Conservation (phyloP, 2,329 filamentous ascomycete species). For the Ceratocystis harringtonii region DNA sequence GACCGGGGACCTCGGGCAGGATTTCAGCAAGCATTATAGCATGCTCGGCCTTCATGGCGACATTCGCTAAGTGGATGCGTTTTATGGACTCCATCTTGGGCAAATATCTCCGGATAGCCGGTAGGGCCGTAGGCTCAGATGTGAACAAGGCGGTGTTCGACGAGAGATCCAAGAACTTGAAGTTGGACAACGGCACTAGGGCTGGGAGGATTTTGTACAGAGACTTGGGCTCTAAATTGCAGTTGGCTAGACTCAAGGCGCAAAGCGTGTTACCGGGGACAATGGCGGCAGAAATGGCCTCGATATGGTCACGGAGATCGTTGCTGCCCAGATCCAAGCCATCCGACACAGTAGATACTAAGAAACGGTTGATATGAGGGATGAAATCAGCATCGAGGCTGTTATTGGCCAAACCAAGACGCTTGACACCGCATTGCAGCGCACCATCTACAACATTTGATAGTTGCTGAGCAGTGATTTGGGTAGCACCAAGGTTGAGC, state of each 20-base stretch:
- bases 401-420: conserved; percentile 74
- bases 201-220: conserved; percentile 62
- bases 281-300: conserved; percentile 45
- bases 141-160: conserved; percentile 75
- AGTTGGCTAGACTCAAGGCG: conserved; percentile 73
- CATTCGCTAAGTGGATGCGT: conserved; percentile 73
- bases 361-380: conserved; percentile 58
- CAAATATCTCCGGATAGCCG: conserved; percentile 61
- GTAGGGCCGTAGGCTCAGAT: conserved; percentile 55
- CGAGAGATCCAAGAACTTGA: conserved; percentile 83
- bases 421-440: conserved; percentile 59
- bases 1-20: conserved; percentile 61
- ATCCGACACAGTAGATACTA: conserved; percentile 64
- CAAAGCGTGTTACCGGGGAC: conserved; percentile 4
- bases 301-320: conserved; percentile 41
- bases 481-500: conserved; percentile 67
- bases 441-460: conserved; percentile 66
- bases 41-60: conserved; percentile 71
- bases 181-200: conserved; percentile 51
- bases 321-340: conserved; percentile 85
- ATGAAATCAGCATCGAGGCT: conserved; percentile 59
- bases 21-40: conserved; percentile 84
- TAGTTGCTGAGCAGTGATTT: conserved; percentile 54
- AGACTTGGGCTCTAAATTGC: conserved; percentile 58
- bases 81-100: conserved; percentile 66